Base-by-base conservation (phyloP, 2,329 filamentous ascomycete species). In the Phialocephala subalpina region DNA sequence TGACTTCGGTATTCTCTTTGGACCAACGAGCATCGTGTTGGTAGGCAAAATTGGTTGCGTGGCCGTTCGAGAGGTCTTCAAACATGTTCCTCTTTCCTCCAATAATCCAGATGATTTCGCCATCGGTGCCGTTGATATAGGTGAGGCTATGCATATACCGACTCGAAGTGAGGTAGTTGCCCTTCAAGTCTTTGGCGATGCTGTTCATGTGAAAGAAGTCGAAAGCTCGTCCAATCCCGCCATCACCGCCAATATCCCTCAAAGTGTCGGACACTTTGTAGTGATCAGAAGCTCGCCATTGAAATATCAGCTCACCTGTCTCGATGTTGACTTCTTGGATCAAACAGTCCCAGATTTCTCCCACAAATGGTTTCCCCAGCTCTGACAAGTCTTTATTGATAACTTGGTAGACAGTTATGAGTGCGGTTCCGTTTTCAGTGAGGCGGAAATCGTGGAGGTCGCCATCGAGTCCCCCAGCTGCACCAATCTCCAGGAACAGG, bases 121-220 rank as follows among this genome's bases (percentile, higher is more conserved):
- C 55, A 40, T 49, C 76, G 16, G 52, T 33, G 5, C 52, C 52
- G 18, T 55, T 55, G 52, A 82, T 76, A 64, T 81, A 80, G 20
- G 78, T 78, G 45, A 87, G 72, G 49, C 78, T 77, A 36, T 77
- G 76, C 33, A 78, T 75, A 63, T 80, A 79, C 22, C 82, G 79
- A 0, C 78, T 76, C 0, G 81, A 84, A 52, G 84, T 73, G 3
- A 82, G 73, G 52, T 79, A 82, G 62, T 82, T 80, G 12, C 80
- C 83, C 1, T 78, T 75, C 3, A 72, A 67, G 67, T 84, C 82
- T 73, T 85, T 85, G 72, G 83, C 82, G 63, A 85, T 77, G 52
- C 81, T 83, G 74, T 85, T 86, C 73, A 87, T 81, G 73, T 86
- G 84, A 75, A 86, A 85, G 73, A 82, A 86, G 70, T 87, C 84